These are phyloP conservation scores for Myriosclerotinia curreyana DNA, from an alignment of 2,329 filamentous ascomycete species.

Conservation along the genomic window DNA sequence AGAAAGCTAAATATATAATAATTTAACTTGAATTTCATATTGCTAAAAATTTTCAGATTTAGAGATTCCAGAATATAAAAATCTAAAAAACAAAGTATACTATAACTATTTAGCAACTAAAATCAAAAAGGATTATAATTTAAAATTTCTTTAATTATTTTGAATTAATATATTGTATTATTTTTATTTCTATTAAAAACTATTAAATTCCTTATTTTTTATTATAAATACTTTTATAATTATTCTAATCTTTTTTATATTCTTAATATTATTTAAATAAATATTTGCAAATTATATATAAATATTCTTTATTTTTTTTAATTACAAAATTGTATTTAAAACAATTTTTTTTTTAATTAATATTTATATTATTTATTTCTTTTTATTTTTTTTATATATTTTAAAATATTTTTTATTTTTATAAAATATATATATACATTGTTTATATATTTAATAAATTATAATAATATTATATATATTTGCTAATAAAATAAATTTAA, in stretches of 20 bases:
- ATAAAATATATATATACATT: conserved; percentile 33
- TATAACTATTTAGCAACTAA: neutral
- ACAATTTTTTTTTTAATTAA: conserved; percentile 34
- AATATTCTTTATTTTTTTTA: conserved; percentile 35
- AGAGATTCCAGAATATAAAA: neutral
- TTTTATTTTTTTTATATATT: conserved; percentile 35
- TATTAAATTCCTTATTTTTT: conserved; percentile 1
- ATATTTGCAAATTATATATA: conserved; percentile 39
- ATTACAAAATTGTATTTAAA: conserved; percentile 33
- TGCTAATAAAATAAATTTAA: conserved; percentile 34
- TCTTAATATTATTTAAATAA: conserved; percentile 35
- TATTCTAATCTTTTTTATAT: conserved; percentile 31
- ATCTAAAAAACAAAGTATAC: neutral
- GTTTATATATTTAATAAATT: conserved; percentile 28
- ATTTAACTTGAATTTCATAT: neutral
- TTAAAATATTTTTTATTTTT: conserved; percentile 30
- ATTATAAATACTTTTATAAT: conserved; percentile 28
- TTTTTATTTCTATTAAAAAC: neutral
- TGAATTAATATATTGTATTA: no score
- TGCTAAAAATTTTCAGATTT: neutral
- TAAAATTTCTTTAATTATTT: neutral
- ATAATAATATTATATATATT: conserved; percentile 30
- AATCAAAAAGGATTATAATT: no score
- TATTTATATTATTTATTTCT: conserved; percentile 28
- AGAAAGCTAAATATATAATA: neutral